Evolutionary conservation across 306 rosid genomes (phyloP).

Genomic region (Quercus rubra): DNA sequence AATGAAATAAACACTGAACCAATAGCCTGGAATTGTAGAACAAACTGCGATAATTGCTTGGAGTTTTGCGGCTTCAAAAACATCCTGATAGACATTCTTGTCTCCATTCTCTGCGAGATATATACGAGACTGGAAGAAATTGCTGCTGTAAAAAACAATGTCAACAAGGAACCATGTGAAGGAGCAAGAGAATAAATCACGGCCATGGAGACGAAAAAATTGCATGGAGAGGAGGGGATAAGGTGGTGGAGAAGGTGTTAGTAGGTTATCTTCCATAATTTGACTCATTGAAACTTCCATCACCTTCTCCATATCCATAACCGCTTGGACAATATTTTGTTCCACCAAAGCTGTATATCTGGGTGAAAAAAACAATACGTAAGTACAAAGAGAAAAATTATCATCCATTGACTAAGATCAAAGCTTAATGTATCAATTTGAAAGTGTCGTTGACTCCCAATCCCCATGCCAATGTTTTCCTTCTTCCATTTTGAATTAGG

Average conservation of each 20-base stretch:
- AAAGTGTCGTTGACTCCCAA: neutral
- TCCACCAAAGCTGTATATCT: conserved; percentile 80
- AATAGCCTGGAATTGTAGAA: conserved; percentile 70
- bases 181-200: conserved; percentile 60
- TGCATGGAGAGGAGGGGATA: conserved; percentile 49
- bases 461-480: too few species aligned
- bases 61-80: conserved; percentile 32
- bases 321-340: conserved; percentile 58
- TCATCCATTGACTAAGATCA: too few species aligned
- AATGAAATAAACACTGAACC: too few species aligned
- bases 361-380: neutral
- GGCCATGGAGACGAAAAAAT: conserved; percentile 53
- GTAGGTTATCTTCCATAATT: conserved; percentile 38
- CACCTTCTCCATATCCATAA: conserved; percentile 68
- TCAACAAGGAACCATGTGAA: conserved; percentile 60
- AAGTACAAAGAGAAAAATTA: too few species aligned
- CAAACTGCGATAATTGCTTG: conserved; percentile 60
- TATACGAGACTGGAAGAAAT: conserved; percentile 58
- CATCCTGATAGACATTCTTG: conserved; percentile 26
- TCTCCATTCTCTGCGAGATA: neutral
- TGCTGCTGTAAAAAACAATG: conserved; percentile 69
- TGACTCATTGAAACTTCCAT: conserved; percentile 42
- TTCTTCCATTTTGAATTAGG: too few species aligned
- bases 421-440: neutral
- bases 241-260: neutral